Percentiles rank a stretch among this genome's conserved stretches.
These are phyloP conservation scores for Beauveria sp. DNA, from an alignment of 2,329 filamentous ascomycete species.

Conservation along the genomic window DNA sequence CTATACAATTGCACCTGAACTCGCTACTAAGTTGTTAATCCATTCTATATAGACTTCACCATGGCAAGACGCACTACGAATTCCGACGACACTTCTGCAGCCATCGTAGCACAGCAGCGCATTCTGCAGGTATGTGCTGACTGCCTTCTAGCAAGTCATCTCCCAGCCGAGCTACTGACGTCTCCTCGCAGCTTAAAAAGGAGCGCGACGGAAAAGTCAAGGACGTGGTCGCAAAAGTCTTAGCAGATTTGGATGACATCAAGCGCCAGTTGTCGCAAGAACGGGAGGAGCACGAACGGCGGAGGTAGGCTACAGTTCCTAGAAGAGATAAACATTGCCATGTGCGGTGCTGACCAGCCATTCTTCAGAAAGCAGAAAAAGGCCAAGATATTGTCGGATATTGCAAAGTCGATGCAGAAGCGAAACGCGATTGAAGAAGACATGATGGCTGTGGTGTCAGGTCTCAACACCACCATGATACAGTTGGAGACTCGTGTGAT, in stretches of 20 bases:
- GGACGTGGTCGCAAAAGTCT: slow-evolving; percentile 18
- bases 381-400: neutral
- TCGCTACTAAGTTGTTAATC: neutral
- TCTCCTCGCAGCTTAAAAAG: slow-evolving; percentile 22
- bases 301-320: slow-evolving; percentile 15
- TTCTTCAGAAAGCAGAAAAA: neutral
- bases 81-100: slow-evolving; percentile 9
- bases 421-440: neutral
- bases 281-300: slow-evolving; percentile 18
- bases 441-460: slow-evolving; percentile 3
- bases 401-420: neutral
- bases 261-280: slow-evolving; percentile 16
- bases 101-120: slow-evolving; percentile 21
- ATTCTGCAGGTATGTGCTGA: slow-evolving; percentile 18
- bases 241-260: slow-evolving; percentile 20
- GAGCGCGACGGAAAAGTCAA: slow-evolving; percentile 22
- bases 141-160: neutral
- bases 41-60: neutral
- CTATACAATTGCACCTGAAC: too few relatives aligned
- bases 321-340: too few relatives aligned
- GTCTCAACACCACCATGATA: slow-evolving; percentile 14
- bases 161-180: neutral
- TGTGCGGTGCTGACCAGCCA: neutral
- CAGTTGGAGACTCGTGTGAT: slow-evolving; percentile 24
- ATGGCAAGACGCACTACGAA: neutral